phyloP scores from a whole-genome alignment of 148 eudicot genomes.

The Rhododendron molle region DNA sequence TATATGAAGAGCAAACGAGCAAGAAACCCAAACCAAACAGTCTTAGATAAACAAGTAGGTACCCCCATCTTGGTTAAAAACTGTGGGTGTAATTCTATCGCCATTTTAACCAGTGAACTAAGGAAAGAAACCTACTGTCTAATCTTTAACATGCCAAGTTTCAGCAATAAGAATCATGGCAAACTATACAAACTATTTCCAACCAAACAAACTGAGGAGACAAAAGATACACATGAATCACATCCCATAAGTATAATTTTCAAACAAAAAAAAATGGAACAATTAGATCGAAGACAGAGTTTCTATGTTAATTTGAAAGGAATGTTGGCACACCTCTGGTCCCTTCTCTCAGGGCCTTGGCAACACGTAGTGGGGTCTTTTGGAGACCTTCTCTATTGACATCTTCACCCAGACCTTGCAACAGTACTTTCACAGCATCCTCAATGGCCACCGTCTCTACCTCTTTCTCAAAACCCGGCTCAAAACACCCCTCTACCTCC shows the following conservation, averaged over 20 bases:
- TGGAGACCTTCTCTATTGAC: conserved; percentile 71
- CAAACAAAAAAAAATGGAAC: background rate
- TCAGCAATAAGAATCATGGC: background rate
- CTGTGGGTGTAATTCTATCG: background rate
- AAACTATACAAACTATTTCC: background rate
- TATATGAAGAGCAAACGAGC: background rate
- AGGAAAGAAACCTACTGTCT: background rate
- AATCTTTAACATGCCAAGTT: background rate
- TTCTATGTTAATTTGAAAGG: background rate
- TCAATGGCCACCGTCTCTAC: conserved; percentile 49
- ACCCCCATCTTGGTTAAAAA: background rate
- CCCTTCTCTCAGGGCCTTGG: conserved; percentile 81
- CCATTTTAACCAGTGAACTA: background rate
- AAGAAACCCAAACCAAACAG: background rate
- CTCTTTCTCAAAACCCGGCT: conserved; percentile 37
- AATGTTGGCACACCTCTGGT: conserved; percentile 54
- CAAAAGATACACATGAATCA: background rate
- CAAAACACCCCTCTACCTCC: conserved; percentile 39
- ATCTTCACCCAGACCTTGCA: conserved; percentile 90
- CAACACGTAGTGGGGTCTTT: conserved; percentile 90
- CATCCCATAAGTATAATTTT: background rate
- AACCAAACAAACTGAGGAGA: background rate
- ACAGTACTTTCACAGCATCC: conserved; percentile 72
- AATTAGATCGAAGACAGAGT: background rate
- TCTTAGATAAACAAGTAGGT: background rate